These are phyloP conservation scores for Paxillus rubicundulus DNA, from an alignment of 768 basidiomycete species.

Conservation along the genomic window DNA sequence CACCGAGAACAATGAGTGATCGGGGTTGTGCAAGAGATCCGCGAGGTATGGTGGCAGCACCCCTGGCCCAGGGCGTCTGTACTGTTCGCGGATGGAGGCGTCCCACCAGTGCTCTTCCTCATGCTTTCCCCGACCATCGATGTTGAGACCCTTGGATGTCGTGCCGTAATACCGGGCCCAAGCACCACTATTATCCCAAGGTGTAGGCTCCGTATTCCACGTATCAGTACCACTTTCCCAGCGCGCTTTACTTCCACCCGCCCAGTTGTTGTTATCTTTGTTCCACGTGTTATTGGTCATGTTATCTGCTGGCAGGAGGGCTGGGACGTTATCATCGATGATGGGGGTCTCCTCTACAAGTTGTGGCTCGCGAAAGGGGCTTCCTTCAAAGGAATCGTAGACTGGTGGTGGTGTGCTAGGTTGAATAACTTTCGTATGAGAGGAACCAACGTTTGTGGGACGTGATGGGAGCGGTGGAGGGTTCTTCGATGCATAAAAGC, in stretches of 20 bases:
- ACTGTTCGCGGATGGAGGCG: slow-evolving; percentile 40
- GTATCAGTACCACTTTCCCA: slow-evolving; percentile 16
- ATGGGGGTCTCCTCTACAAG: slow-evolving; percentile 45
- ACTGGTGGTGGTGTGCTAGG: slow-evolving; percentile 27
- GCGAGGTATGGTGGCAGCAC: slow-evolving; percentile 67
- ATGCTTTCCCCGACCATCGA: slow-evolving; percentile 56
- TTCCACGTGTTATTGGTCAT: slow-evolving; percentile 20
- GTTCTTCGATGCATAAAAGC: slow-evolving; percentile 27
- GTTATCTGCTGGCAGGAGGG: slow-evolving; percentile 36
- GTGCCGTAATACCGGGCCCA: slow-evolving; percentile 26
- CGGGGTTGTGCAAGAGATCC: slow-evolving; percentile 65
- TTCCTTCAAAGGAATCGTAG: slow-evolving; percentile 22
- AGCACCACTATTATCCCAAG: slow-evolving; percentile 24
- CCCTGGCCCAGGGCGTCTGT: slow-evolving; percentile 65
- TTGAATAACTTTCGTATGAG: slow-evolving; percentile 35
- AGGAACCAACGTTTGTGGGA: slow-evolving; percentile 33
- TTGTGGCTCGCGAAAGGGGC: slow-evolving; percentile 53
- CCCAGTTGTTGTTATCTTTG: slow-evolving; percentile 14
- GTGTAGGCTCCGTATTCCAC: slow-evolving; percentile 21
- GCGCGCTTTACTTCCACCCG: slow-evolving; percentile 3
- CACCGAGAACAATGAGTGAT: slow-evolving; percentile 70
- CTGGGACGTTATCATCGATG: slow-evolving; percentile 35
- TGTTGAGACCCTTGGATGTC: slow-evolving; percentile 35
- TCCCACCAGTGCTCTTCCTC: slow-evolving; percentile 78
- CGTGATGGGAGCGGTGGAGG: slow-evolving; percentile 38